These are phyloP conservation scores for Leishmania amazonensis DNA, from an alignment of 208 protist species.

Conservation along the genomic window DNA sequence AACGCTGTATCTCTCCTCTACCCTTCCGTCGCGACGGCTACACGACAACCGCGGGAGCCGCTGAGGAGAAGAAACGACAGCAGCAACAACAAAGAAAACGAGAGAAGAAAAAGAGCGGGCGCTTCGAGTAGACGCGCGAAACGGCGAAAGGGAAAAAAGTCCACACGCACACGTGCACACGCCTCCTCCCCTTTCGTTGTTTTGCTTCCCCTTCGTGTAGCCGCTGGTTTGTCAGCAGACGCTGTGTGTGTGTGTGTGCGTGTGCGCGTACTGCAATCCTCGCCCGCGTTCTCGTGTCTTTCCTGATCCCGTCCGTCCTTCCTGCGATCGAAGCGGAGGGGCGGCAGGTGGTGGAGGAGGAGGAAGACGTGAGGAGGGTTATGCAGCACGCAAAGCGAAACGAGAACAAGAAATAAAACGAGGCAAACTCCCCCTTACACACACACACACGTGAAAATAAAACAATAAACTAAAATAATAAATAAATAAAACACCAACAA, in stretches of 20 bases:
- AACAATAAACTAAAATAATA: background rate
- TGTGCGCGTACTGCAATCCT: background rate
- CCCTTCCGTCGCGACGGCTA: background rate
- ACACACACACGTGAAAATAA: too few species aligned
- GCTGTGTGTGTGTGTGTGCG: background rate
- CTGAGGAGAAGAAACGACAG: background rate
- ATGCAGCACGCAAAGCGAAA: background rate
- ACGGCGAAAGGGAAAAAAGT: too few species aligned
- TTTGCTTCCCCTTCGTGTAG: background rate
- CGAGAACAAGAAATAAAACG: background rate
- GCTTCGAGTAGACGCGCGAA: too few species aligned
- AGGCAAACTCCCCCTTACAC: background rate
- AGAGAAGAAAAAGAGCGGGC: too few species aligned
- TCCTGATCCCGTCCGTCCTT: background rate
- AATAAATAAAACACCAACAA: background rate
- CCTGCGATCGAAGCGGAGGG: background rate
- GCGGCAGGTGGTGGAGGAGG: background rate
- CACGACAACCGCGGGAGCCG: background rate
- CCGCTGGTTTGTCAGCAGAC: background rate
- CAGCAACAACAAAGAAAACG: background rate
- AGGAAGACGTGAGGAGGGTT: background rate
- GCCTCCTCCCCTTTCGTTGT: too few species aligned
- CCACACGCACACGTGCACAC: too few species aligned
- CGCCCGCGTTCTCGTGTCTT: background rate
- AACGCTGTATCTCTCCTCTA: background rate